Evolutionary conservation across 441 rosid genomes (phyloP).

Genomic region (Gossypium davidsonii): DNA sequence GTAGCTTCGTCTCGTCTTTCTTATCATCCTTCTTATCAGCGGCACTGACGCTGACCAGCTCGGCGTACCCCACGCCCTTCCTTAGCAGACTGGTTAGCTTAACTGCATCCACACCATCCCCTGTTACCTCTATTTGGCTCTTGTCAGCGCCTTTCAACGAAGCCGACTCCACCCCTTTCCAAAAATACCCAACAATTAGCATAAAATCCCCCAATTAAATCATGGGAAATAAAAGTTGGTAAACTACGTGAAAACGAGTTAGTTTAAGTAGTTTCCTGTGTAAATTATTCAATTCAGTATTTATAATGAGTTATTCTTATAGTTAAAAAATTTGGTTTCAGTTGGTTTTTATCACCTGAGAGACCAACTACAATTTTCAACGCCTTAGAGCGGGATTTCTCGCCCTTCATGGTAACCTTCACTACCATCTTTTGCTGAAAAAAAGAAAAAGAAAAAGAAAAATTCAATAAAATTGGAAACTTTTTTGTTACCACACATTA

Average conservation of each 20-base stretch:
- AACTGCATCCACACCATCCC: constrained; percentile 37
- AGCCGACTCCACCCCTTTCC: constrained; percentile 37
- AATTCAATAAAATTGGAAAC: neutral
- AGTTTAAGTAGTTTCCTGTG: no score
- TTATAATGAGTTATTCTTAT: no score
- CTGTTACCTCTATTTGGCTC: constrained; percentile 49
- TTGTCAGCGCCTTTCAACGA: constrained; percentile 37
- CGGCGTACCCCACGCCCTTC: constrained; percentile 38
- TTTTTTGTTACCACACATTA: neutral
- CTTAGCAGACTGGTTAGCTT: constrained; percentile 30
- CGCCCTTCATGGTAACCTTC: constrained; percentile 16
- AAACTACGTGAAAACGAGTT: no score
- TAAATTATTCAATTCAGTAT: no score
- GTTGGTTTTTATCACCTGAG: neutral
- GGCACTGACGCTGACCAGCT: constrained; percentile 30
- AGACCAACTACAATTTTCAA: constrained; percentile 25
- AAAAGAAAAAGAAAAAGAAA: neutral
- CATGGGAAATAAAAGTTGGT: neutral
- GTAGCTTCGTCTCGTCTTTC: neutral
- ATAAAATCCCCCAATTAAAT: neutral
- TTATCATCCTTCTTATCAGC: constrained; percentile 16
- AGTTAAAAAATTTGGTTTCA: no score
- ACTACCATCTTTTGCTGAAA: constrained; percentile 37
- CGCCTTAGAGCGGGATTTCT: constrained; percentile 28
- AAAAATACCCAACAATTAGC: neutral